Evolutionary conservation across 129 eudicot genomes (phyloP), one percentile per base, ranked within the genome.

Genomic region (Sambucus nigra): DNA sequence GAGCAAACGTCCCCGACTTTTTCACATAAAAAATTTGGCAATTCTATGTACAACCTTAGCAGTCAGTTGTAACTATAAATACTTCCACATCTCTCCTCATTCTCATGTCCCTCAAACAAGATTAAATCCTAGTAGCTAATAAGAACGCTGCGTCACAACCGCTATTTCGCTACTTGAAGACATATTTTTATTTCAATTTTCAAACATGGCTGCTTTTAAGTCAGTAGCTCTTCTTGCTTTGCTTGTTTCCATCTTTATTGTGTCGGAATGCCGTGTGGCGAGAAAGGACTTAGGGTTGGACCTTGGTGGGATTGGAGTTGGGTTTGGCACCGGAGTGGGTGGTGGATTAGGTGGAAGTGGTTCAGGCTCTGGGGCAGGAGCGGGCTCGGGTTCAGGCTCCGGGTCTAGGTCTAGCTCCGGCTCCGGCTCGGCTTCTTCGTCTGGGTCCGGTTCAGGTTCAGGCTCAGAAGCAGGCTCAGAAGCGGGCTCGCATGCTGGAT

Each of bases 271-370:
- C 53, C 80, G 95, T 5, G 73, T 77, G 5, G 89, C 83, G 3
- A 66, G 89, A 60, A 80, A 80, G 57, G 95, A 85, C 62, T 46
- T 85, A 38, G 94, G 80, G 4, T 46, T 85, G 61, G 67, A 66
- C 51, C 64, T 85, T 19, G 92, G 92, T 23, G 86, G 83, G 18
- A 2, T 71, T 18, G 95, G 94, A 31, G 19, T 73, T 42, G 87
- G 87, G 9, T 12, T 78, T 23, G 93, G 92, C n/a, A 44, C 67
- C 0, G 94, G 94, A 28, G 25, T 79, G 0, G 95, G 92, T 2
- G 28, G 78, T 56, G 92, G 92, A 4, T 29, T 82, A 5, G 87
- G 93, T 5, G 87, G 86, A 25, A 44, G 83, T 21, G 95, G 95
- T 15, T 53, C 77, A 21, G 93, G 92, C 28, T 61, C 78, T 0